A percentile compares a stretch with the other conserved stretches of the same genome.
Conservation (phyloP, 306 rosid species). For the Cercis canadensis region DNA sequence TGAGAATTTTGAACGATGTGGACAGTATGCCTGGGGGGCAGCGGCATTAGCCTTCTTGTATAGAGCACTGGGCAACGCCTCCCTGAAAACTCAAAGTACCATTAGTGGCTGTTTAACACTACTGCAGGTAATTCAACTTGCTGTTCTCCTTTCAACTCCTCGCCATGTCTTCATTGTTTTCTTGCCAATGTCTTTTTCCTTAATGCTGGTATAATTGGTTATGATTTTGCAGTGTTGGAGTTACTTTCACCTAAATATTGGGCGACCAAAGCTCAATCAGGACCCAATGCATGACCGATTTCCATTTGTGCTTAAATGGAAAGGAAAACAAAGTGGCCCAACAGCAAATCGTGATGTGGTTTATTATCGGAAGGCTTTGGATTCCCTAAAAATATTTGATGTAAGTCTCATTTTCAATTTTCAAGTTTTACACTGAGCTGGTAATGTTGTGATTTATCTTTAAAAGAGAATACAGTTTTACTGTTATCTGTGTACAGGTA, state of each 20-base stretch:
- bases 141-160: constrained; percentile 7
- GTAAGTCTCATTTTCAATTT: constrained; percentile 56
- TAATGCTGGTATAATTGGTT: constrained; percentile 19
- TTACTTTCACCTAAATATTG: constrained; percentile 93
- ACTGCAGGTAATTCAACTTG: constrained; percentile 66
- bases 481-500: constrained; percentile 60
- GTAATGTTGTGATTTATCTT: constrained; percentile 19
- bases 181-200: background rate
- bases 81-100: constrained; percentile 93
- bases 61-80: constrained; percentile 97
- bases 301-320: constrained; percentile 97
- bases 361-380: constrained; percentile 96
- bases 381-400: constrained; percentile 81
- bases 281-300: constrained; percentile 79
- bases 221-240: constrained; percentile 89
- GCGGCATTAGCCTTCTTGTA: constrained; percentile 89
- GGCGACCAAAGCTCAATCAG: constrained; percentile 92
- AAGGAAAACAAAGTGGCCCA: constrained; percentile 96
- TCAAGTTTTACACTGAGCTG: constrained; percentile 18
- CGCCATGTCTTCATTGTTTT: background rate
- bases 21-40: constrained; percentile 95
- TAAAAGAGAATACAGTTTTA: constrained; percentile 37
- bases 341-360: constrained; percentile 97
- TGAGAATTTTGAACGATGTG: constrained; percentile 79
- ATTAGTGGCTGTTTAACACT: constrained; percentile 98